phyloP scores from a whole-genome alignment of 73 alveolate species.

The Breviolum minutum region DNA sequence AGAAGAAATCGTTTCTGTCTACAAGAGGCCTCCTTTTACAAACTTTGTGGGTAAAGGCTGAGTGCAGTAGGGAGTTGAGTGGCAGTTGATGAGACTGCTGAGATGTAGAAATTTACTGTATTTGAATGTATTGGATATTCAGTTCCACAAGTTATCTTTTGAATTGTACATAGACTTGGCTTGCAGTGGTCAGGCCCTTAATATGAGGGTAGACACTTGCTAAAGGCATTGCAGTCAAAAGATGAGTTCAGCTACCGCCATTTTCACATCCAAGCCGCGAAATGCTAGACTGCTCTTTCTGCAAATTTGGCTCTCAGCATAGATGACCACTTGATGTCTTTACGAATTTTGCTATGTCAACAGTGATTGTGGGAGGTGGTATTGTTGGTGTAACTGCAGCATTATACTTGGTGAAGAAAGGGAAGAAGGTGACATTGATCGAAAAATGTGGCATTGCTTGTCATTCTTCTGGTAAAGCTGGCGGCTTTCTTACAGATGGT shows the following conservation, averaged over 20 bases:
- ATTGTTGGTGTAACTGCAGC: conserved; percentile 79
- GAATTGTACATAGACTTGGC: neutral
- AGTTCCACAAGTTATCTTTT: neutral
- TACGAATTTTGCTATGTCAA: conserved; percentile 8
- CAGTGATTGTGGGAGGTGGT: conserved; percentile 78
- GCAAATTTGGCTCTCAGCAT: no score
- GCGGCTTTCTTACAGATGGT: conserved; percentile 80
- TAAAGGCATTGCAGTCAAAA: neutral
- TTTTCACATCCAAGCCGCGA: no score
- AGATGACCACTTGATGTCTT: no score
- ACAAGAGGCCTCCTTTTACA: no score
- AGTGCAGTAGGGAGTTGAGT: no score
- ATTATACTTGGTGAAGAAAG: conserved; percentile 16
- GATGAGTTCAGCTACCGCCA: no score
- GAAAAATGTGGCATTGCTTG: conserved; percentile 70
- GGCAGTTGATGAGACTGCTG: neutral
- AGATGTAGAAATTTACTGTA: neutral
- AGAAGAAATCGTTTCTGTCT: no score
- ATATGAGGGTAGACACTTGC: neutral
- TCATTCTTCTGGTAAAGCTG: conserved; percentile 92
- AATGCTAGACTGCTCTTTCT: no score
- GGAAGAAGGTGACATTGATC: conserved; percentile 52
- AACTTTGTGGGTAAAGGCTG: neutral
- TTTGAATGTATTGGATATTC: neutral
- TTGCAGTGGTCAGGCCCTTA: neutral